A percentile compares a stretch with the other conserved stretches of the same genome.
These are phyloP conservation scores for Petunia secreta DNA, from an alignment of 257 asterid species.

Conservation along the genomic window DNA sequence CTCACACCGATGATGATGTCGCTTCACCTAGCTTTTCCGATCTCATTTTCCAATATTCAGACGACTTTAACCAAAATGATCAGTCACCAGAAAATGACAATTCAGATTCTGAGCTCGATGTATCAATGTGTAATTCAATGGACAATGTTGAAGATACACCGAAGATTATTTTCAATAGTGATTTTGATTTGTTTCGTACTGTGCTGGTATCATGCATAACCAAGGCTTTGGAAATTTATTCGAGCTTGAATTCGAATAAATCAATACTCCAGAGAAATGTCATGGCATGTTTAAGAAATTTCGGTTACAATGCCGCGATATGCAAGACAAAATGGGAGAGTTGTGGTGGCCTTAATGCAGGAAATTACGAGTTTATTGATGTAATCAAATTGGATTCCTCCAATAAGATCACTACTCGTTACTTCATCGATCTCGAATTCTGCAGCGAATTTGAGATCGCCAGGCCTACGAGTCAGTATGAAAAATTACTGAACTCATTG, in stretches of 20 bases:
- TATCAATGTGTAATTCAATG: slow-evolving; percentile 27
- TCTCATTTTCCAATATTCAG: slow-evolving; percentile 47
- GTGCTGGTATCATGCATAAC: slow-evolving; percentile 41
- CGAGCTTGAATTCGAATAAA: slow-evolving; percentile 38
- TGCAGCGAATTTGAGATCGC: slow-evolving; percentile 75
- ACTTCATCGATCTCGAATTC: slow-evolving; percentile 70
- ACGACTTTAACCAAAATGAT: slow-evolving; percentile 30
- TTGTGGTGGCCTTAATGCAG: slow-evolving; percentile 70
- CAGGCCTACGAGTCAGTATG: slow-evolving; percentile 63
- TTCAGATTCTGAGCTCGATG: slow-evolving; percentile 43
- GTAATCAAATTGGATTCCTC: slow-evolving; percentile 42
- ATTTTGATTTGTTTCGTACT: slow-evolving; percentile 46
- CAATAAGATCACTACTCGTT: slow-evolving; percentile 34
- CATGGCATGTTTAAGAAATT: slow-evolving; percentile 60
- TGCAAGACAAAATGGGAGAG: slow-evolving; percentile 82
- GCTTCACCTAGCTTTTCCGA: slow-evolving; percentile 56
- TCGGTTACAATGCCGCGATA: slow-evolving; percentile 76
- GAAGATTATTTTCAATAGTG: slow-evolving; percentile 27
- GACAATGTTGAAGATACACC: slow-evolving; percentile 36
- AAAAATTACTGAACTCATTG: slow-evolving; percentile 37
- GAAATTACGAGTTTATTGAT: slow-evolving; percentile 75
- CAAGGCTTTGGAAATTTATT: slow-evolving; percentile 44
- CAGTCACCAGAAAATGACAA: slow-evolving; percentile 21
- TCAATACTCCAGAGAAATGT: slow-evolving; percentile 53
- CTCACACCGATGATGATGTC: slow-evolving; percentile 43